Percentiles rank a stretch among this genome's conserved stretches.
phyloP scores from a whole-genome alignment of 2,329 filamentous ascomycete species.

The Cladophialophora exuberans region DNA sequence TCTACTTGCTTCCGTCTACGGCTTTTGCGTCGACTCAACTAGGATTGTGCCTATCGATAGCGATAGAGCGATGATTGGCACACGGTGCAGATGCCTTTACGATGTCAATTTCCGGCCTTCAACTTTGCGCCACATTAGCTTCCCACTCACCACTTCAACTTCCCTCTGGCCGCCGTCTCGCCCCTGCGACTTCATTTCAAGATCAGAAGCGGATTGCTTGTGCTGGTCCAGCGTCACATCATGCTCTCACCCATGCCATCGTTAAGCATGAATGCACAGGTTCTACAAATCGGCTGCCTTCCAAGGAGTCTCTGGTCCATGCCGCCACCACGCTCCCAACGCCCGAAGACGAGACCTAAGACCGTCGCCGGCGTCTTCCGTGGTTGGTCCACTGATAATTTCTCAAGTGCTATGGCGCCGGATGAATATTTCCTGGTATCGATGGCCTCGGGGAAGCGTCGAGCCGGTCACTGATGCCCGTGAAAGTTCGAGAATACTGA shows the following conservation, averaged over 20 bases:
- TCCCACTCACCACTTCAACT: conserved; percentile 3
- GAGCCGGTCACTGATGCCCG: too few species aligned
- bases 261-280: not conserved
- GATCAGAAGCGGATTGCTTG: conserved; percentile 3
- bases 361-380: not conserved
- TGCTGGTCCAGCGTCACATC: not conserved
- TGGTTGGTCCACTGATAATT: too few species aligned
- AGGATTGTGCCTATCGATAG: not conserved
- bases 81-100: not conserved
- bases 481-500: too few species aligned
- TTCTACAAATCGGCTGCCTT: conserved; percentile 2
- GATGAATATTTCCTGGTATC: too few species aligned
- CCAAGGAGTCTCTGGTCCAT: too few species aligned
- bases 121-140: conserved; percentile 9
- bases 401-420: too few species aligned
- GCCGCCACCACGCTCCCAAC: too few species aligned
- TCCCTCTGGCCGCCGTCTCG: conserved; percentile 12
- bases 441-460: too few species aligned
- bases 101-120: conserved; percentile 19
- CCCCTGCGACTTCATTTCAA: not conserved
- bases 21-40: too few species aligned
- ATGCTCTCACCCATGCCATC: too few species aligned
- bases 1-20: too few species aligned
- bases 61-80: not conserved
- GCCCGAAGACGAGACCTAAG: too few species aligned